phyloP scores from a whole-genome alignment of 208 protist genomes.

The Wallacemonas sp. region DNA sequence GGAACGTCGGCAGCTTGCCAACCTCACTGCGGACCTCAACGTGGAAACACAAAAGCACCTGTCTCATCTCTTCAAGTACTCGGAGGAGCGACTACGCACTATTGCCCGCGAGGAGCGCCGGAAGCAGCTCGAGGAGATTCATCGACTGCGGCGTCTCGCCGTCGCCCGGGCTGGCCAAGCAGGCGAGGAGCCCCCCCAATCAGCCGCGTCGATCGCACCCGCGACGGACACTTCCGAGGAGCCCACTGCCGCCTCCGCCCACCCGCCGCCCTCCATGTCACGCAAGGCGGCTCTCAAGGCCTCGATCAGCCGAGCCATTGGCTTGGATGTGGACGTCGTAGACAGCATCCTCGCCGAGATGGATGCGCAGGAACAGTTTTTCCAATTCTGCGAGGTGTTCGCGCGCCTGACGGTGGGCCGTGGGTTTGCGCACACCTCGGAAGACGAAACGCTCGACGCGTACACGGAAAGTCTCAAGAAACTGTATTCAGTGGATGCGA shows the following conservation, averaged over 20 bases:
- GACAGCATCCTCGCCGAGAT: slow-evolving; percentile 62
- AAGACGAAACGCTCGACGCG: slow-evolving; percentile 67
- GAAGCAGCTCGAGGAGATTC: slow-evolving; percentile 50
- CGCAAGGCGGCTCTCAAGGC: slow-evolving; percentile 30
- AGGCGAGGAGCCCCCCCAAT: background rate
- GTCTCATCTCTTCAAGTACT: slow-evolving; percentile 77
- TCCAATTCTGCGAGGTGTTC: slow-evolving; percentile 87
- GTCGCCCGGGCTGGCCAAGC: background rate
- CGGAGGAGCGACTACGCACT: slow-evolving; percentile 54
- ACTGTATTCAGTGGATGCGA: slow-evolving; percentile 75
- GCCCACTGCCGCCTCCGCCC: background rate
- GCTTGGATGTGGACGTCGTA: slow-evolving; percentile 63
- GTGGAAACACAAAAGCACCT: slow-evolving; percentile 75
- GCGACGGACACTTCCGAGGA: background rate
- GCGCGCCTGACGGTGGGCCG: slow-evolving; percentile 63
- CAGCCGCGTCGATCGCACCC: background rate
- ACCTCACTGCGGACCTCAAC: slow-evolving; percentile 74
- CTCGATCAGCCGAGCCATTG: slow-evolving; percentile 55
- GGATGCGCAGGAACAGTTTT: slow-evolving; percentile 74
- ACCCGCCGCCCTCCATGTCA: background rate
- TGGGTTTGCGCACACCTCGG: slow-evolving; percentile 56
- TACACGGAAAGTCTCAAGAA: slow-evolving; percentile 67
- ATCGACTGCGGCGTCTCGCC: slow-evolving; percentile 23
- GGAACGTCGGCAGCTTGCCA: slow-evolving; percentile 67
- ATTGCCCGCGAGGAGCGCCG: slow-evolving; percentile 48